Evolutionary conservation across 208 protist species (phyloP), one percentile per base, ranked within the genome.

Genomic region (Trypanosoma rangeli): DNA sequence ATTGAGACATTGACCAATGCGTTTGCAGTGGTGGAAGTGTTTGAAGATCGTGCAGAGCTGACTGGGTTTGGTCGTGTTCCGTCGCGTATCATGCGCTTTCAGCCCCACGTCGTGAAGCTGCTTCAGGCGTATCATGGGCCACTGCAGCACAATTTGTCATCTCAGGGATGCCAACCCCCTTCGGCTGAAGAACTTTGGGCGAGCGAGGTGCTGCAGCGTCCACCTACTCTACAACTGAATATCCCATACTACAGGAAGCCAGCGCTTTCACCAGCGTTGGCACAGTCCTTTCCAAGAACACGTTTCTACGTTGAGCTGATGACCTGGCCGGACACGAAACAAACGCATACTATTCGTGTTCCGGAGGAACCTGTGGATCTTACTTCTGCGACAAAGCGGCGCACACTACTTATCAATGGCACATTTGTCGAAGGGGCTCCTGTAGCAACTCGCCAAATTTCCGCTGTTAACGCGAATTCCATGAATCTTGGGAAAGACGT

Each of bases 61-160:
- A 70, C 70, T 29, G 75, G 75, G 16, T 80, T 80, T 42, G 75
- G 75, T 63, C 67, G 75, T 49, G 68, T 73, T 22, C 70, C 75
- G 24, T 71, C 68, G 22, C 57, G 63, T 44, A 70, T 80, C 60
- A 5, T 75, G 50, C 52, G 4, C 29, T 75, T 75, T 54, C 52
- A 65, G 42, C 50, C 28, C 61, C 26, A 39, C 46, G 52, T 63
- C 26, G 15, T 56, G 16, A 42, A 65, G 37, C 12, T 75, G 48
- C 48, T 64, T 62, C 52, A 53, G 3, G 24, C 28, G 15, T 64
- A 75, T 44, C 1, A 75, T 28, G 70, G 70, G 16, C 7, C 22
- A 1, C 22, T 75, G 33, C 61, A 18, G 35, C 60, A 57, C 49
- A 35, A 75, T 50, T 46, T 75, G 44, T 39, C 31, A 3, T 5